These are phyloP conservation scores for Gracilaria gracilis DNA, from an alignment of 23 red algal species.

Conservation along the genomic window DNA sequence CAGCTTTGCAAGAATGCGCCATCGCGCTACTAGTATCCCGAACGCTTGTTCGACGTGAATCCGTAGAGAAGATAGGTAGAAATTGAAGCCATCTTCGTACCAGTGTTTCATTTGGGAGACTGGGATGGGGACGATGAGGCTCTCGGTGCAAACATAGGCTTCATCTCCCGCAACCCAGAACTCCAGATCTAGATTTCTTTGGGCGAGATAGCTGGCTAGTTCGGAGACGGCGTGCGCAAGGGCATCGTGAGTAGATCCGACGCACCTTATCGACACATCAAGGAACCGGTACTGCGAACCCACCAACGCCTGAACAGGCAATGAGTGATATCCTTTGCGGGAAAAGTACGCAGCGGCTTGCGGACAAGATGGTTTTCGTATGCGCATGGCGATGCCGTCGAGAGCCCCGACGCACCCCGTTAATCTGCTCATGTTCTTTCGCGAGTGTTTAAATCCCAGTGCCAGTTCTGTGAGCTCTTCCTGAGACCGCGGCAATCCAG, in stretches of 20 bases:
- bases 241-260: not conserved
- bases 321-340: not conserved
- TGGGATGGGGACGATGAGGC: not conserved
- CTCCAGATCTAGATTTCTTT: not conserved
- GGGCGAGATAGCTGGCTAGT: not conserved
- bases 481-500: not conserved
- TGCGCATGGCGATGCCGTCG: not conserved
- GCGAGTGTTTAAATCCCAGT: not conserved
- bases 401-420: not conserved
- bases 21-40: too few species aligned
- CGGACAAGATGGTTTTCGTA: not conserved
- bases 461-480: not conserved
- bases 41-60: too few species aligned
- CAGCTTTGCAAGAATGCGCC: not conserved
- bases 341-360: not conserved
- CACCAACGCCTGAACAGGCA: not conserved
- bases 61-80: not conserved
- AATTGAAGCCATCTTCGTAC: constrained; percentile 20
- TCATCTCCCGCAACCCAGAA: constrained; percentile 3
- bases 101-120: not conserved
- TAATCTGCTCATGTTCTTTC: not conserved
- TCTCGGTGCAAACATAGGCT: not conserved
- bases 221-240: constrained; percentile 2
- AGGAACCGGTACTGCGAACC: not conserved
- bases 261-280: not conserved